Evolutionary conservation across 2,329 filamentous ascomycete species (phyloP).

Genomic region (Bipolaris sorokiniana): DNA sequence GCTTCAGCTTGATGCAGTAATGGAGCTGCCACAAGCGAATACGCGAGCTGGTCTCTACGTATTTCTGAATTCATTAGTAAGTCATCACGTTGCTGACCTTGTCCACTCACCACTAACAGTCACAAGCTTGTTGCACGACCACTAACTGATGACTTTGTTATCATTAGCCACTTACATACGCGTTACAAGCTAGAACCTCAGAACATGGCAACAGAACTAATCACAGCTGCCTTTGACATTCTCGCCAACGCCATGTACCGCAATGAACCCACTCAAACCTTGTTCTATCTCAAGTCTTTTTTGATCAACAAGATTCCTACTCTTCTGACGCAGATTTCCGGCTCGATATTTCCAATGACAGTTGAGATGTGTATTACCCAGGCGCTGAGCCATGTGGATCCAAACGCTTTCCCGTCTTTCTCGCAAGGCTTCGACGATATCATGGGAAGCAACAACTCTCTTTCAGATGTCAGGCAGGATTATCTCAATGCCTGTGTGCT

Average conservation of each 20-base stretch:
- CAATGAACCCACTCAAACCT: slow-evolving; percentile 62
- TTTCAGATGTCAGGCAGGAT: slow-evolving; percentile 74
- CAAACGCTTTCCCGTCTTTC: slow-evolving; percentile 67
- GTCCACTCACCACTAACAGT: slow-evolving; percentile 39
- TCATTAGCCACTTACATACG: slow-evolving; percentile 82
- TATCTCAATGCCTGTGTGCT: slow-evolving; percentile 91
- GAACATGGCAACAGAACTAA: slow-evolving; percentile 77
- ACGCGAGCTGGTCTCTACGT: slow-evolving; percentile 84
- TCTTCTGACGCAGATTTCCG: slow-evolving; percentile 64
- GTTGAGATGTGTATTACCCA: slow-evolving; percentile 70
- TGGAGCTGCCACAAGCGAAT: slow-evolving; percentile 73
- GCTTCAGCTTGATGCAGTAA: slow-evolving; percentile 61
- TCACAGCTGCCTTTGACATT: slow-evolving; percentile 87
- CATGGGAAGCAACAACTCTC: slow-evolving; percentile 60
- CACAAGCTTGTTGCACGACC: slow-evolving; percentile 79
- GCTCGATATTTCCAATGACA: slow-evolving; percentile 64
- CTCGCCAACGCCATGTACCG: slow-evolving; percentile 85
- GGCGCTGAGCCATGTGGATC: slow-evolving; percentile 68
- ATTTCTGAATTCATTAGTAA: slow-evolving; percentile 80
- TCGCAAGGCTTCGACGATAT: slow-evolving; percentile 67
- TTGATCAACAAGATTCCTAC: slow-evolving; percentile 75
- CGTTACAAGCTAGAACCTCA: slow-evolving; percentile 85
- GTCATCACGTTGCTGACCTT: slow-evolving; percentile 32
- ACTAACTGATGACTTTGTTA: slow-evolving; percentile 76
- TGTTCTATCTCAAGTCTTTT: slow-evolving; percentile 83